Conservation (phyloP, 2,329 filamentous ascomycete genomes). For the Cercospora zeae-maydis region DNA sequence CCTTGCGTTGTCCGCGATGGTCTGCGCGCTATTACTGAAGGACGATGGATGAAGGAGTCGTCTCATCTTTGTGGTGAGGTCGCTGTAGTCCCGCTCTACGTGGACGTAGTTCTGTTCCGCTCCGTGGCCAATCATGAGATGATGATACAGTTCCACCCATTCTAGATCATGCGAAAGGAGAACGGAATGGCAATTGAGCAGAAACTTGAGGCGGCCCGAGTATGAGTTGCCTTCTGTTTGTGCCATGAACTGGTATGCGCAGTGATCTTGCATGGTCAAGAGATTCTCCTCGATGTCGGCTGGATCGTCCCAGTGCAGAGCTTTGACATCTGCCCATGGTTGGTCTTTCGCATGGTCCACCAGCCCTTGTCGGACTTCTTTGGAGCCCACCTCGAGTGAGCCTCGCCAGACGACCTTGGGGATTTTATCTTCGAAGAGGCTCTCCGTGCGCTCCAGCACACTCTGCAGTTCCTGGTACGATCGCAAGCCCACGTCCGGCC, state of each 20-base stretch:
- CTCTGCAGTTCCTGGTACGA: slow-evolving; percentile 21
- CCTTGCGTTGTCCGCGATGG: slow-evolving; percentile 29
- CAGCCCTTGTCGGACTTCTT: slow-evolving; percentile 33
- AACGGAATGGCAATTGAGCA: slow-evolving; percentile 35
- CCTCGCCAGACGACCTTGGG: slow-evolving; percentile 33
- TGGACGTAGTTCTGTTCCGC: slow-evolving; percentile 32
- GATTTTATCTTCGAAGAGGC: slow-evolving; percentile 25
- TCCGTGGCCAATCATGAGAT: slow-evolving; percentile 29
- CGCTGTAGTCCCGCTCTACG: slow-evolving; percentile 29
- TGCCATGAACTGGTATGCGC: slow-evolving; percentile 29
- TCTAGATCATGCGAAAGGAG: slow-evolving; percentile 31
- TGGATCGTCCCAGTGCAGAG: slow-evolving; percentile 26
- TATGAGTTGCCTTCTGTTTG: slow-evolving; percentile 35
- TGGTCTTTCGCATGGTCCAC: slow-evolving; percentile 32
- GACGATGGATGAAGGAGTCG: slow-evolving; percentile 23
- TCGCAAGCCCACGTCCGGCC: slow-evolving; percentile 44
- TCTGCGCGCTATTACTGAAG: slow-evolving; percentile 20
- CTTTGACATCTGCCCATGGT: slow-evolving; percentile 38
- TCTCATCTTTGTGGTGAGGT: slow-evolving; percentile 30
- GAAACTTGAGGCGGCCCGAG: slow-evolving; percentile 33
- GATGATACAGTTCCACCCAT: slow-evolving; percentile 32
- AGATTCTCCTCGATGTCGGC: slow-evolving; percentile 25
- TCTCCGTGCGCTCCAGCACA: slow-evolving; percentile 23
- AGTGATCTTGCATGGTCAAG: slow-evolving; percentile 30
- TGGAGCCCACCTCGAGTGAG: slow-evolving; percentile 27